Evolutionary conservation across 2,329 filamentous ascomycete species (phyloP), one percentile per base, ranked within the genome.

Genomic region (Hymenoscyphus fraxineus): DNA sequence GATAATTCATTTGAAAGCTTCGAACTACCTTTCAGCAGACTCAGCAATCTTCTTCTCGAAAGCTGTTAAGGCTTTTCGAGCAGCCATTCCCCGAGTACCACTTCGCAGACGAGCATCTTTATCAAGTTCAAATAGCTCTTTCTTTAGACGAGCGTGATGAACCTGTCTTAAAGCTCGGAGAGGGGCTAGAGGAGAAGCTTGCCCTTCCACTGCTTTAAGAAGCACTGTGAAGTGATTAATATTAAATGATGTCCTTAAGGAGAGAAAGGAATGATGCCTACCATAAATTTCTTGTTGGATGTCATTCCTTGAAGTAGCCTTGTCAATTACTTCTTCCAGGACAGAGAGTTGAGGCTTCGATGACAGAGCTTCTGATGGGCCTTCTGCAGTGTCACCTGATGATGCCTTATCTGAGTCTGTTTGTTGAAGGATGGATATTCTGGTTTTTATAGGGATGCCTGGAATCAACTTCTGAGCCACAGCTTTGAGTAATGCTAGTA

Each of bases 381-480:
- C 22, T 12, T 44, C 16, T 5, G 10, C 10, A 22, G 2, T 54
- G 47, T 54, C 47, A 54, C 47, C 22, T 54, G 47, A 54, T 13
- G 47, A 54, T 27, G 19, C 47, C 10, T 66, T 70, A 54, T 71
- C 67, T 7, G 62, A 64, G 16, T 69, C 78, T 0, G 86, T 91
- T 76, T 93, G 90, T 69, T 91, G 89, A 13, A 93, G 75, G 58
- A 92, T 85, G 0, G 88, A 82, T 55, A 92, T 82, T 27, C 87
- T 82, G 0, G 87, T 86, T 38, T 83, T 79, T 68, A 88, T 83
- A 0, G 88, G 86, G 47, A 93, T 88, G 0, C 90, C 91, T 0
- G 92, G 91, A 16, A 96, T 89, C 40, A 93, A 81, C 71, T 91
- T 91, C 66, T 92, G 87, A 4, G 87, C 88, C 69, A 96, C 87